These are phyloP conservation scores for Monilinia polystroma DNA, from an alignment of 2,329 filamentous ascomycete species.

Conservation along the genomic window DNA sequence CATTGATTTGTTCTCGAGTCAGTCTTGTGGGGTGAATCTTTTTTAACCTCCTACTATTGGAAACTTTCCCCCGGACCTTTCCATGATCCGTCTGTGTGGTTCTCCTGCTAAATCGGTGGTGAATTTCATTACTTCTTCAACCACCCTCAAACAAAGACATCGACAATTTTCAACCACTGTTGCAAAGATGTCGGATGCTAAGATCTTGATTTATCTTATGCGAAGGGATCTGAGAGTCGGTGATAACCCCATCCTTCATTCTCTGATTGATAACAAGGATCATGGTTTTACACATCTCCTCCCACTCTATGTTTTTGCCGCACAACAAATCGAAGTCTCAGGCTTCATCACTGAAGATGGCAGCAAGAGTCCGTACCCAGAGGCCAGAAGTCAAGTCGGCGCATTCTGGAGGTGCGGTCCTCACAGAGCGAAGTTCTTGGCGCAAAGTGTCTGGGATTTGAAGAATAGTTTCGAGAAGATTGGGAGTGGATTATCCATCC, in stretches of 20 bases:
- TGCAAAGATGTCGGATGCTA: constrained; percentile 42
- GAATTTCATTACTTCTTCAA: neutral
- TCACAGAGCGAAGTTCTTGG: constrained; percentile 69
- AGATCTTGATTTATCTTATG: constrained; percentile 68
- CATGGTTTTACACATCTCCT: constrained; percentile 67
- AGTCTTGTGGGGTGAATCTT: constrained; percentile 10
- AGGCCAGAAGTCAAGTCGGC: constrained; percentile 63
- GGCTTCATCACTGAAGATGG: constrained; percentile 60
- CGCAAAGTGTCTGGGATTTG: constrained; percentile 70
- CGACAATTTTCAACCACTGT: neutral
- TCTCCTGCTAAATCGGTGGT: constrained; percentile 7
- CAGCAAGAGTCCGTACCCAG: constrained; percentile 61
- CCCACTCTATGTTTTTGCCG: constrained; percentile 67
- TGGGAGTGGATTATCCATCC: constrained; percentile 60
- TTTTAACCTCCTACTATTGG: constrained; percentile 1
- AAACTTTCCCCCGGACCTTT: constrained; percentile 1
- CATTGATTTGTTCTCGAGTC: constrained; percentile 6
- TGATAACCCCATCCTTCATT: constrained; percentile 73
- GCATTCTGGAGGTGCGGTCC: constrained; percentile 73
- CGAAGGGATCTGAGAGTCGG: constrained; percentile 70
- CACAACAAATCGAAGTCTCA: constrained; percentile 71
- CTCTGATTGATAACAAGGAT: constrained; percentile 48
- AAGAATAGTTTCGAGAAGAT: constrained; percentile 60
- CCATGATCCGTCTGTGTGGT: constrained; percentile 7
- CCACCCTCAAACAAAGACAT: constrained; percentile 1